phyloP scores from a whole-genome alignment of 1,284 basidiomycete genomes.

The Schizophyllum amplum region DNA sequence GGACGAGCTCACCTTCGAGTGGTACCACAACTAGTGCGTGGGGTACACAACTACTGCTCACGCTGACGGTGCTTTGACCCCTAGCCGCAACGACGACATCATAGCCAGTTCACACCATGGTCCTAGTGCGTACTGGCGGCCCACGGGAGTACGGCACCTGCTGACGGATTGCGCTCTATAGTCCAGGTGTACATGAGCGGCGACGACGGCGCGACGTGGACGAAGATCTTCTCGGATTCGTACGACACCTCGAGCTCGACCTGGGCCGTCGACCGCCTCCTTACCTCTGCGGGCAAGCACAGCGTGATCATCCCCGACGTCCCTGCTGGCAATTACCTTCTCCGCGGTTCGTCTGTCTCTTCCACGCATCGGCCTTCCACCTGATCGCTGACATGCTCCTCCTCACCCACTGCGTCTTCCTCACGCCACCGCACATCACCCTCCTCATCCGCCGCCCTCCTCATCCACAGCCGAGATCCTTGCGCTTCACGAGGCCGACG shows the following conservation, averaged over 20 bases:
- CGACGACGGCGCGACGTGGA: slow-evolving; percentile 23
- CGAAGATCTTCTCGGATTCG: slow-evolving; percentile 22
- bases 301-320: slow-evolving; percentile 24
- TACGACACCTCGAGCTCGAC: slow-evolving; percentile 13
- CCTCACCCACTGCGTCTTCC: no score
- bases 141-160: not conserved
- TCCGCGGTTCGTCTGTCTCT: slow-evolving; percentile 30
- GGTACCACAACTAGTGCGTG: slow-evolving; percentile 22
- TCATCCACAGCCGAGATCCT: slow-evolving; percentile 42
- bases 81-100: slow-evolving; percentile 25
- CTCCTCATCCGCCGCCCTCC: slow-evolving; percentile 63
- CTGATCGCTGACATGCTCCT: not conserved
- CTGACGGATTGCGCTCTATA: slow-evolving; percentile 2
- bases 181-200: slow-evolving; percentile 26
- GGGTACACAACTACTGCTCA: not conserved
- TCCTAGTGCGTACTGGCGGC: slow-evolving; percentile 16
- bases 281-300: slow-evolving; percentile 22
- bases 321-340: slow-evolving; percentile 26
- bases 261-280: slow-evolving; percentile 26
- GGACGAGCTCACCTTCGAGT: slow-evolving; percentile 25
- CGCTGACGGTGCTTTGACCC: not conserved
- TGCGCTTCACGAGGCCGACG: slow-evolving; percentile 4
- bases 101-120: slow-evolving; percentile 24
- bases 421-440: not conserved
- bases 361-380: slow-evolving; percentile 26